Evolutionary conservation across 306 rosid genomes (phyloP), one percentile per base, ranked within the genome.

Genomic region (Prunus persica): DNA sequence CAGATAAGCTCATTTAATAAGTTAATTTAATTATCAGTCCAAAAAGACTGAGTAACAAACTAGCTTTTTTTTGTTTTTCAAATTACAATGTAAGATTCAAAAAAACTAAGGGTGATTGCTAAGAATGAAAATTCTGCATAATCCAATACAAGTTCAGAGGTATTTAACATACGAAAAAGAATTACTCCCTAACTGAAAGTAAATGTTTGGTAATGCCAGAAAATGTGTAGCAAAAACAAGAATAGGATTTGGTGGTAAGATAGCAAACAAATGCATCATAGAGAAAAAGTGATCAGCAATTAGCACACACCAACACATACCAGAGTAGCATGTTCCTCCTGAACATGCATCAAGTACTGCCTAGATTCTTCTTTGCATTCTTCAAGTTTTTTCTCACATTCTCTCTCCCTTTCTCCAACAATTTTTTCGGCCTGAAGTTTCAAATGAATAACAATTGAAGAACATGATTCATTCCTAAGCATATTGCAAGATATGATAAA

Each of bases 341-440:
- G 88, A 78, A 88, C 80, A 60, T n/a, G 80, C 64, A 84, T 74
- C 85, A 92, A 77, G 74, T 79, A 83, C 81, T 83, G 88, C 79
- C 78, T 84, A 72, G 96, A 83, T 82, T 92, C 97, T 82, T 95
- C 93, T 82, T 87, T 83, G 81, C 86, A 65, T 47, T 89, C 96
- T 66, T 84, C 86, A 68, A 95, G 79, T 78, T 82, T 85, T 84
- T 89, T 79, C 51, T 82, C 89, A 75, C 83, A 82, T 75, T 79
- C 84, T 77, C 61, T 78, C 81, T 85, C 96, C 78, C 76, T 80
- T 80, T 90, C 93, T 72, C 79, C 82, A 58, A 90, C 88, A 69
- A 84, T 85, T 62, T 87, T 85, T 82, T 85, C 86, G 64, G 84
- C 87, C 98, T 95, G 90, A 73, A 81, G 72, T 80, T 80, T 79